Evolutionary conservation across 257 asterid species (phyloP).

Genomic region (Nicotiana otophora): DNA sequence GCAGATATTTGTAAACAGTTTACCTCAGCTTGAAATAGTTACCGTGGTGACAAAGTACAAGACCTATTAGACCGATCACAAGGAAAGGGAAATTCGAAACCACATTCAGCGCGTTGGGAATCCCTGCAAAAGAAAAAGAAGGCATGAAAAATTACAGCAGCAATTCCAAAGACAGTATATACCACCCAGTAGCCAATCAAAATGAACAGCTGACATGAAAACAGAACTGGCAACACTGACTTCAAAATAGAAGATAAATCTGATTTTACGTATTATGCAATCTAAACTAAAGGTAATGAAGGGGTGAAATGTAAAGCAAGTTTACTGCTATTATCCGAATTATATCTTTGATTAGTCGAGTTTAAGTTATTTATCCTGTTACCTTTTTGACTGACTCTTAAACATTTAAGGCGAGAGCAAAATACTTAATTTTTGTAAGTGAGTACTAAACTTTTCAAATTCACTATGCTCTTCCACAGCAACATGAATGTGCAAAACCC

Average conservation of each 20-base stretch:
- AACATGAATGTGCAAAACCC: background rate
- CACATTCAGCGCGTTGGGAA: conserved; percentile 87
- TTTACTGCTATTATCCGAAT: background rate
- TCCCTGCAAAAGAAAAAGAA: conserved; percentile 48
- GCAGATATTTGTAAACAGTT: background rate
- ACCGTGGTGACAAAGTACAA: conserved; percentile 63
- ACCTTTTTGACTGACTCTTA: background rate
- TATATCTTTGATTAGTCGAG: background rate
- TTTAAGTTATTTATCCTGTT: background rate
- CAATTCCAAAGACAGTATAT: background rate
- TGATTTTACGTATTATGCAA: background rate
- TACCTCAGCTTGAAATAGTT: conserved; percentile 94
- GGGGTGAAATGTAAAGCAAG: background rate
- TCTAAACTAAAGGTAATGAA: background rate
- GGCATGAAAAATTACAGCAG: background rate
- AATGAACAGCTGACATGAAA: background rate
- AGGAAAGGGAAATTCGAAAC: conserved; percentile 85
- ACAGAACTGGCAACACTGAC: background rate
- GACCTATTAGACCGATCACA: conserved; percentile 70
- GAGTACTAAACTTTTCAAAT: background rate
- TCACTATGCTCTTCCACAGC: background rate
- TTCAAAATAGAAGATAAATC: background rate
- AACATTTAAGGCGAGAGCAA: background rate
- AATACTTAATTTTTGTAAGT: background rate
- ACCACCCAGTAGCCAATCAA: background rate